Evolutionary conservation across 768 basidiomycete species (phyloP).

Genomic region (Lactifluus subvellereus): DNA sequence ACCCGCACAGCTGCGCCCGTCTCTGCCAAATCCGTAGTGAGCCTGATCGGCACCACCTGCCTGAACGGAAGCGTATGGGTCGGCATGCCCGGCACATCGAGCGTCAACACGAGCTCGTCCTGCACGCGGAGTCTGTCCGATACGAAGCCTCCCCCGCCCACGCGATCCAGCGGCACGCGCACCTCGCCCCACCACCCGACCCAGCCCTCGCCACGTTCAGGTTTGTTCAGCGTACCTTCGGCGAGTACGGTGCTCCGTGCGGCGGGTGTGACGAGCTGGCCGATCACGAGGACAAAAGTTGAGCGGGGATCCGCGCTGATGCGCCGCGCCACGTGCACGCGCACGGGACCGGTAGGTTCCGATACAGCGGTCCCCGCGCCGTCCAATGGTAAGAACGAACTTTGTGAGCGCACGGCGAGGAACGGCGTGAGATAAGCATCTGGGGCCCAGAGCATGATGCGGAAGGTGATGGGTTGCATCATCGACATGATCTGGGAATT

Average conservation of each 20-base stretch:
- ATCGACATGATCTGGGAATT: conserved; percentile 17
- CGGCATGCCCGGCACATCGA: neutral
- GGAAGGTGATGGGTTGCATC: conserved; percentile 7
- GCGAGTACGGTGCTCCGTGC: neutral
- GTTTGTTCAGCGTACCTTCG: conserved; percentile 1
- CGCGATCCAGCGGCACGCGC: conserved; percentile 2
- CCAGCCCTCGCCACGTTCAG: conserved; percentile 2
- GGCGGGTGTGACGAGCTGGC: neutral
- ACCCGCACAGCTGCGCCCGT: conserved; percentile 1
- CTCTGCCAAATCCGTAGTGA: conserved; percentile 14
- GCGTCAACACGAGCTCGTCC: conserved; percentile 15
- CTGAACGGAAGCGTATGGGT: conserved; percentile 19
- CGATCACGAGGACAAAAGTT: conserved; percentile 17
- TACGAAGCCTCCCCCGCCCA: conserved; percentile 7
- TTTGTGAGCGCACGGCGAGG: neutral
- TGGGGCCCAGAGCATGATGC: conserved; percentile 14
- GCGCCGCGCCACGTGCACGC: conserved; percentile 13
- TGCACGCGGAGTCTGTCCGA: conserved; percentile 13
- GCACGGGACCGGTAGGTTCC: neutral
- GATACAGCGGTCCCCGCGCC: no score
- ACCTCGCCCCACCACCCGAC: conserved; percentile 21
- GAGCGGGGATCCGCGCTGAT: conserved; percentile 12
- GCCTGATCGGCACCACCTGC: conserved; percentile 14
- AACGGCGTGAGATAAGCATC: conserved; percentile 17
- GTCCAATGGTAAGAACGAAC: conserved; percentile 15